These are phyloP conservation scores for Trichophyton mentagrophytes DNA, from an alignment of 2,329 filamentous ascomycete species.

Conservation along the genomic window DNA sequence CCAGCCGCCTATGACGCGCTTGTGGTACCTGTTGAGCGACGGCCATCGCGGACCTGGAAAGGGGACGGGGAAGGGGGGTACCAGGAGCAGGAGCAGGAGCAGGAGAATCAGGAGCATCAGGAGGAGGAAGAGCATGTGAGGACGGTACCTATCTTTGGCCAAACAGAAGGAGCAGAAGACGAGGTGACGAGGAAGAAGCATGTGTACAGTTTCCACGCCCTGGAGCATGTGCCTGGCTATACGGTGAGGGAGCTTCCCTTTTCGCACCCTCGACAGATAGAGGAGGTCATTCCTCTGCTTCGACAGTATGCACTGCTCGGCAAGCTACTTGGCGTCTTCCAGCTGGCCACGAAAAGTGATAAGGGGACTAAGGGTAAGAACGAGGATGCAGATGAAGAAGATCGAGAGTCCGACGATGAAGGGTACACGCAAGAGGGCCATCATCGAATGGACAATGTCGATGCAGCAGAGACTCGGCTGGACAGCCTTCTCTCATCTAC, in stretches of 20 bases:
- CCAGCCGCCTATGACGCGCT: constrained; percentile 29
- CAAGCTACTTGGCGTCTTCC: constrained; percentile 27
- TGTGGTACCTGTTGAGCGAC: constrained; percentile 19
- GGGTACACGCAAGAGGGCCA: constrained; percentile 1
- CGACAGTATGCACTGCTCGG: constrained; percentile 34
- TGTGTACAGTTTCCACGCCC: constrained; percentile 32
- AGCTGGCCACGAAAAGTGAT: constrained; percentile 9
- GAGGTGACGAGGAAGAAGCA: constrained; percentile 24
- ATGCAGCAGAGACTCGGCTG: constrained; percentile 40
- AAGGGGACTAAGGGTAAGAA: background rate
- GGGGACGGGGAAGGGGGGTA: too few species aligned
- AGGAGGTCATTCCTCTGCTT: constrained; percentile 32
- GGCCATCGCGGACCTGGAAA: background rate
- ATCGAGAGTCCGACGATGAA: too few species aligned
- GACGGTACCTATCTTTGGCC: background rate
- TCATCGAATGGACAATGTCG: constrained; percentile 29
- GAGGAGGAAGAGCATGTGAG: constrained; percentile 9
- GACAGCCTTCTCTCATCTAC: constrained; percentile 37
- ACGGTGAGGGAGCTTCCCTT: constrained; percentile 33
- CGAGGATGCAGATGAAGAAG: background rate
- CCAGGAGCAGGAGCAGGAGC: too few species aligned
- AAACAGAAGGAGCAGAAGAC: constrained; percentile 16
- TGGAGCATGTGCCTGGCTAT: constrained; percentile 29
- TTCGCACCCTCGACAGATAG: constrained; percentile 34
- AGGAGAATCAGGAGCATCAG: background rate